These are phyloP conservation scores for Alisma plantagoaquatica DNA, from an alignment of 106 monocot genomes.

Conservation along the genomic window DNA sequence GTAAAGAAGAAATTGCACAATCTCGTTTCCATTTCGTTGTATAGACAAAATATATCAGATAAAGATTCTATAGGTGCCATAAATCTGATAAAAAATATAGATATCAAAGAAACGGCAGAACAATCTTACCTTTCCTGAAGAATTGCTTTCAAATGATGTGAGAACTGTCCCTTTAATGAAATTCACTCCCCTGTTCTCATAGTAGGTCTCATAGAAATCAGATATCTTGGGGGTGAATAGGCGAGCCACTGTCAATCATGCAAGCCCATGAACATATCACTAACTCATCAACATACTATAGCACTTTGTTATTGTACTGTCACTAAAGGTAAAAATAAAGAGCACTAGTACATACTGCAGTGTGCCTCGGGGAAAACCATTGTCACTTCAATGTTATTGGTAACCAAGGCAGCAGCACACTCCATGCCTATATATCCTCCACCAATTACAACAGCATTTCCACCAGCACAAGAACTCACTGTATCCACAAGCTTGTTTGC, in stretches of 20 bases:
- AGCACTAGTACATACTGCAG: conserved; percentile 67
- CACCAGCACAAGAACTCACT: conserved; percentile 55
- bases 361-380: conserved; percentile 95
- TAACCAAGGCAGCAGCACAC: conserved; percentile 88
- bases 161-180: conserved; percentile 95
- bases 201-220: conserved; percentile 80
- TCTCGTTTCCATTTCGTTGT: too few relatives aligned
- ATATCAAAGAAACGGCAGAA: too few relatives aligned
- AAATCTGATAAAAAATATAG: too few relatives aligned
- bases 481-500: conserved; percentile 67
- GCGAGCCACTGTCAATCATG: conserved; percentile 83
- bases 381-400: conserved; percentile 78
- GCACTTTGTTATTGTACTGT: too few relatives aligned
- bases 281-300: too few relatives aligned
- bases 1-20: too few relatives aligned
- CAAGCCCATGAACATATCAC: too few relatives aligned
- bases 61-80: too few relatives aligned
- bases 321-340: too few relatives aligned
- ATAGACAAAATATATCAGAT: too few relatives aligned
- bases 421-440: conserved; percentile 99
- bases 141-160: conserved; percentile 75
- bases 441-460: conserved; percentile 89
- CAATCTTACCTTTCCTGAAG: conserved; percentile 69
- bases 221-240: conserved; percentile 92
- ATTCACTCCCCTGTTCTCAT: conserved; percentile 74